Base-by-base conservation (phyloP, 768 basidiomycete genomes). In the Butyriboletus loyo region DNA sequence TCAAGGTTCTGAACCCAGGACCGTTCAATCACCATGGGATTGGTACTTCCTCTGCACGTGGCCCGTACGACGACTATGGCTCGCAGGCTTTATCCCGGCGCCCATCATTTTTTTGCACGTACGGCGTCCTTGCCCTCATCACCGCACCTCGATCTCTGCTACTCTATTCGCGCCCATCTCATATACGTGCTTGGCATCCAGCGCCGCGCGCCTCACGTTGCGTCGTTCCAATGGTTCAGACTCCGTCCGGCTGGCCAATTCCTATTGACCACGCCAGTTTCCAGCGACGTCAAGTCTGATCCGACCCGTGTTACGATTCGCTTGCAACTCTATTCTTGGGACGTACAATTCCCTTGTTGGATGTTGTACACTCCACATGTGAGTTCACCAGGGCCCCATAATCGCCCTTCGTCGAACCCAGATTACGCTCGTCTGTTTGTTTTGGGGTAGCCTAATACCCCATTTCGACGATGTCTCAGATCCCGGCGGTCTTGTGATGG, bases 241-340 rank as follows among this genome's bases (percentile, higher is more conserved):
- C 52, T 56, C 61, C 64, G 63, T 48, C 32, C 42, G 25, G 32
- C 44, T 28, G 19, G 25, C 10, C 46, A 4, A n/a, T 6, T 31
- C 31, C 11, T 36, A 28, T 24, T 15, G 35, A 37, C 21, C 30
- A 35, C n/a, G 5, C 31, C 22, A 25, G 25, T 14, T 24, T 10
- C 6, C 6, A 10, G 34, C 25, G 38, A 41, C 21, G 25, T 11
- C 38, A 22, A 27, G 11, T 22, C 53, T 47, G 56, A 36, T 54
- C 39, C 40, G 44, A 44, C 44, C 58, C 43, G 53, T 32, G 27
- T 28, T 21, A n/a, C 9, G 32, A 53, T 49, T 35, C 24, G 7
- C 27, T 41, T 30, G 36, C n/a, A 17, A 48, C 27, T 6, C 46
- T 38, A 21, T 50, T 46, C 40, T 19, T 25, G 38, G 38, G 28